Evolutionary conservation across 176 grass and related monocot genomes (phyloP).

Genomic region (Musa itinerans): DNA sequence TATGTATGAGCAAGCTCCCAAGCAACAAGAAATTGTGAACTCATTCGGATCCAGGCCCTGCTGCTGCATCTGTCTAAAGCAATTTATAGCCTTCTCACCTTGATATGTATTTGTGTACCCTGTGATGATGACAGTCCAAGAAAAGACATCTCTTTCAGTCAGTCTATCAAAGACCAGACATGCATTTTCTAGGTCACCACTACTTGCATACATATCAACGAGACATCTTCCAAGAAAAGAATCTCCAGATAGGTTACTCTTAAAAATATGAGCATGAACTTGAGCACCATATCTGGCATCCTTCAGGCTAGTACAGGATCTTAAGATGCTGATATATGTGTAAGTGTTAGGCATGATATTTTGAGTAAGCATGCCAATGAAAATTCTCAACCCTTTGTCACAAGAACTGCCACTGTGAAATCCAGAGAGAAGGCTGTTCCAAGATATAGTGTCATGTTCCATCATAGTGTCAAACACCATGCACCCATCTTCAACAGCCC

Average conservation of each 20-base stretch:
- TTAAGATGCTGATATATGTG: constrained; percentile 28
- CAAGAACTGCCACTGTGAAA: constrained; percentile 31
- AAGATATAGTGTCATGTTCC: constrained; percentile 31
- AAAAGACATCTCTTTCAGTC: constrained; percentile 36
- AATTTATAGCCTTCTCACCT: constrained; percentile 30
- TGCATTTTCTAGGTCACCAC: constrained; percentile 26
- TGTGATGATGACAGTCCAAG: constrained; percentile 30
- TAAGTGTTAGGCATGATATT: constrained; percentile 28
- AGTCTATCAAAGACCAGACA: constrained; percentile 19
- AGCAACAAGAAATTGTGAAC: constrained; percentile 19
- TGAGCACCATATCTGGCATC: constrained; percentile 23
- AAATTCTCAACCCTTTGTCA: constrained; percentile 32
- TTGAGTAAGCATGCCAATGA: constrained; percentile 26
- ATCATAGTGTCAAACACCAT: constrained; percentile 20
- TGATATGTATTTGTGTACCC: constrained; percentile 33
- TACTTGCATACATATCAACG: constrained; percentile 42
- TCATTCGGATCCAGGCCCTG: constrained; percentile 27
- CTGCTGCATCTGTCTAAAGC: constrained; percentile 29
- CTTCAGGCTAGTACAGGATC: constrained; percentile 29
- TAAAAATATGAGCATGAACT: constrained; percentile 36
- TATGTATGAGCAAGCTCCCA: constrained; percentile 32
- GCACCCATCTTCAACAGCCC: constrained; percentile 19
- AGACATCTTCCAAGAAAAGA: constrained; percentile 29
- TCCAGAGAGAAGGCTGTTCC: constrained; percentile 37
- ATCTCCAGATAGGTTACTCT: constrained; percentile 31